These are phyloP conservation scores for Moricandia arvensis DNA, from an alignment of 345 rosid genomes.

Conservation along the genomic window DNA sequence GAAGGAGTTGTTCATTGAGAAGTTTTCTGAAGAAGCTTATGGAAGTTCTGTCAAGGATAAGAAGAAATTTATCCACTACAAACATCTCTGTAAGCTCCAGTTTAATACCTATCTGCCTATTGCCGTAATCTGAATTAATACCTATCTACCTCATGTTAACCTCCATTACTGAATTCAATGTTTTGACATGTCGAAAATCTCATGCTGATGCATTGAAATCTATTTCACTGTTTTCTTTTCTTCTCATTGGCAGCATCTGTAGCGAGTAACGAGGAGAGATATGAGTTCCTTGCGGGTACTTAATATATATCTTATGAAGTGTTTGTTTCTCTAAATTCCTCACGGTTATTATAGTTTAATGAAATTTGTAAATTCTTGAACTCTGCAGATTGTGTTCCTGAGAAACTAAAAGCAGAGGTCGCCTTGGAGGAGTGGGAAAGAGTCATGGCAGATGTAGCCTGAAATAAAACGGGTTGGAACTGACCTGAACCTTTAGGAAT, in stretches of 20 bases:
- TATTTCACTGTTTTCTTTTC: neutral
- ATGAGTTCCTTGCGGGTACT: constrained; percentile 81
- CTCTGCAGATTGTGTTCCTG: constrained; percentile 67
- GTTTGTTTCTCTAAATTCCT: neutral
- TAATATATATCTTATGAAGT: neutral
- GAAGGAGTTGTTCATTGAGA: constrained; percentile 74
- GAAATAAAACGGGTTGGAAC: neutral
- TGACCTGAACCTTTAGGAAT: neutral
- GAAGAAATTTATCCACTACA: constrained; percentile 66
- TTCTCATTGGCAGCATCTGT: constrained; percentile 59
- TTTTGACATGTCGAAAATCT: neutral
- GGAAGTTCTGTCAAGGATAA: constrained; percentile 45
- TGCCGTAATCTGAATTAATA: neutral
- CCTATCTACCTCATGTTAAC: neutral
- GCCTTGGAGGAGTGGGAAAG: constrained; percentile 52
- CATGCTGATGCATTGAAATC: neutral
- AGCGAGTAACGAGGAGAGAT: constrained; percentile 52
- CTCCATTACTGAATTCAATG: neutral
- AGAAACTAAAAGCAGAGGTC: constrained; percentile 59
- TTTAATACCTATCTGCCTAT: neutral
- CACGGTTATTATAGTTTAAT: neutral
- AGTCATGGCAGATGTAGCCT: constrained; percentile 34
- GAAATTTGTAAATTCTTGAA: neutral
- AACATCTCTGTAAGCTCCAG: constrained; percentile 58
- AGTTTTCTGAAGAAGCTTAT: constrained; percentile 67